Evolutionary conservation across 352 stramenopile species (phyloP).

Genomic region (Ophiocytium majus): DNA sequence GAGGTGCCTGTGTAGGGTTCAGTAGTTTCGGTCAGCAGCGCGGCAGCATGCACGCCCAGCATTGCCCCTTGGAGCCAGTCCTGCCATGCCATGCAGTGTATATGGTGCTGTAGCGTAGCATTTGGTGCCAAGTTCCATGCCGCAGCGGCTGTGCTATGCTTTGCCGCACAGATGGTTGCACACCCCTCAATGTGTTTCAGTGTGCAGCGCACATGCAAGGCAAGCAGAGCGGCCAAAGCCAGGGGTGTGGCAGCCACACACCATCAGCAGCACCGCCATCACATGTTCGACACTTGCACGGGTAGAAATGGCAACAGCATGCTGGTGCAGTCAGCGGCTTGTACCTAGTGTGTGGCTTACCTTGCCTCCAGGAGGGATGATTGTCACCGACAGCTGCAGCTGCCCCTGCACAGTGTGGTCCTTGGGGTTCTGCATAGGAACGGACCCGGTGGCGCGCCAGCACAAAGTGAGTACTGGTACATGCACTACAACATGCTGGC

Average conservation of each 20-base stretch:
- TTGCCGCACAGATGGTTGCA: not conserved
- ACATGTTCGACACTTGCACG: too few relatives aligned
- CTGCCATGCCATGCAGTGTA: not conserved
- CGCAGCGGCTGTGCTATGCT: not conserved
- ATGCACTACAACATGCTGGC: not conserved
- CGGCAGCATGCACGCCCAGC: not conserved
- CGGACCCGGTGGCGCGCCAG: not conserved
- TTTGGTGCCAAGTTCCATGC: too few relatives aligned
- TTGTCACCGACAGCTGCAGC: constrained; percentile 9
- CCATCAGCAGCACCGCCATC: too few relatives aligned
- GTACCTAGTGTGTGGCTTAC: not conserved
- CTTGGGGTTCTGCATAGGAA: not conserved
- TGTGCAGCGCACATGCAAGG: not conserved
- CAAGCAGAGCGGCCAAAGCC: too few relatives aligned
- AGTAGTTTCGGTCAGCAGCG: not conserved
- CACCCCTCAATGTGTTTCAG: not conserved
- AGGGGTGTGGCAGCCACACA: too few relatives aligned
- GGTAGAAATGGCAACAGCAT: not conserved
- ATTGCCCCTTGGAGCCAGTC: not conserved
- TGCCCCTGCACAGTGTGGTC: not conserved
- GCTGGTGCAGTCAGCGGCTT: not conserved
- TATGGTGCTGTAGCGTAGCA: not conserved
- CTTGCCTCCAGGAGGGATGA: not conserved
- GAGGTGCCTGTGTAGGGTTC: not conserved
- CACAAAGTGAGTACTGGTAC: not conserved